These are phyloP conservation scores for Chrysoporthe deuterocubensis DNA, from an alignment of 2,329 filamentous ascomycete genomes.

Conservation along the genomic window DNA sequence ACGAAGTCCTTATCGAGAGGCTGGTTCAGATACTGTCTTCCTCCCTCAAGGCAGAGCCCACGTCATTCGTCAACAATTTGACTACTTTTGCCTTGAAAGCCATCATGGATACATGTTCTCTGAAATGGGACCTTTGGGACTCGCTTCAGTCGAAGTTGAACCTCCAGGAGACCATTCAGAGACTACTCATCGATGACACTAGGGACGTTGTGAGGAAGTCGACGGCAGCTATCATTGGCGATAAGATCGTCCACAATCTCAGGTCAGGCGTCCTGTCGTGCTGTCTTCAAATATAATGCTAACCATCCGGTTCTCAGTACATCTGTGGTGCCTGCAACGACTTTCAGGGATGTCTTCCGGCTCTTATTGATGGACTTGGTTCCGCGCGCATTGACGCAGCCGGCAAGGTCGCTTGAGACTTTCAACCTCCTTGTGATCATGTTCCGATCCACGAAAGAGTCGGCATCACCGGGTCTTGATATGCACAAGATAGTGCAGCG, in stretches of 20 bases:
- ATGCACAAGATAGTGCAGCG: conserved; percentile 34
- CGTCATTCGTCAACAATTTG: conserved; percentile 37
- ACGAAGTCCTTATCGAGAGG: conserved; percentile 36
- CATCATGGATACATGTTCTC: conserved; percentile 45
- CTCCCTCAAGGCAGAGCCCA: conserved; percentile 32
- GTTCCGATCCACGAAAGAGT: conserved; percentile 44
- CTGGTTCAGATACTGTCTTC: conserved; percentile 38
- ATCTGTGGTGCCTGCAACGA: conserved; percentile 38
- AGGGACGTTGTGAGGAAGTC: conserved; percentile 42
- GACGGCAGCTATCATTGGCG: conserved; percentile 41
- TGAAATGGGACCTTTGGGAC: conserved; percentile 45
- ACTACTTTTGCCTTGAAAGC: conserved; percentile 43
- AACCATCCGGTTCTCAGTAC: conserved; percentile 29
- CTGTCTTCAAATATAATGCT: conserved; percentile 24
- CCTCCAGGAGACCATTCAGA: conserved; percentile 37
- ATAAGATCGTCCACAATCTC: conserved; percentile 31
- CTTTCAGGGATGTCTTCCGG: conserved; percentile 54
- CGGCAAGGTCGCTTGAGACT: conserved; percentile 48
- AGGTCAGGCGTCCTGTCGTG: conserved; percentile 15
- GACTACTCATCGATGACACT: conserved; percentile 44
- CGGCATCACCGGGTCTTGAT: conserved; percentile 38
- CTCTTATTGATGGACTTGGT: conserved; percentile 46
- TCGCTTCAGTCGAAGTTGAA: conserved; percentile 39
- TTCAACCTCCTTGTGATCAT: conserved; percentile 48
- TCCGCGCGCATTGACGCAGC: conserved; percentile 38